Conservation (phyloP, 1,284 basidiomycete species). For the Sanghuangporus baumii region DNA sequence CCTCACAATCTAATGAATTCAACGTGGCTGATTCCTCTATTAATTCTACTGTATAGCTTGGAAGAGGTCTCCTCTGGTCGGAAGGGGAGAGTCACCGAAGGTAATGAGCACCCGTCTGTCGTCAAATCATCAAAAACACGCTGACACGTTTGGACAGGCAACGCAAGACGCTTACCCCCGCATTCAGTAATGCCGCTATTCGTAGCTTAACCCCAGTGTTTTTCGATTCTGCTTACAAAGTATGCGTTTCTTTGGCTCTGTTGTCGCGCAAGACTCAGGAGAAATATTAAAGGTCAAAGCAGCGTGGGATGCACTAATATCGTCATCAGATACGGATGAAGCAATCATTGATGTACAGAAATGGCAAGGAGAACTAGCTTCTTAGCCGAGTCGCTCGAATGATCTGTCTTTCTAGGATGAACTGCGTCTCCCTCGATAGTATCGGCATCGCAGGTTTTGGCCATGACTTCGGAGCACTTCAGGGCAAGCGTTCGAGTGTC, state of each 20-base stretch:
- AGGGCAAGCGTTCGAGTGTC: constrained; percentile 40
- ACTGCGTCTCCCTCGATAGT: constrained; percentile 45
- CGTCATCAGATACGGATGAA: constrained; percentile 27
- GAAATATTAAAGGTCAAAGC: constrained; percentile 27
- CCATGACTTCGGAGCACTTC: constrained; percentile 50
- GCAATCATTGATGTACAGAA: constrained; percentile 48
- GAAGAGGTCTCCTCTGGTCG: constrained; percentile 42
- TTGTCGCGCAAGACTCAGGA: neutral
- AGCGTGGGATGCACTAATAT: constrained; percentile 45
- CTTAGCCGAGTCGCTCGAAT: neutral
- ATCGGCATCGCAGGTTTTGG: constrained; percentile 55
- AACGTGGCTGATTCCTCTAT: neutral
- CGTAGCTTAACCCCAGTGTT: constrained; percentile 32
- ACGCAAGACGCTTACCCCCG: constrained; percentile 36
- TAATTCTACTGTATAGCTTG: constrained; percentile 32
- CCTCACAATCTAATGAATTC: neutral
- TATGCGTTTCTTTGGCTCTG: constrained; percentile 18
- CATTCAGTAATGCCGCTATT: constrained; percentile 37
- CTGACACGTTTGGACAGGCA: constrained; percentile 27
- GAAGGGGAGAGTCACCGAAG: constrained; percentile 46
- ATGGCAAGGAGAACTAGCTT: constrained; percentile 29
- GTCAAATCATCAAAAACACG: neutral
- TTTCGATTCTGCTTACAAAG: constrained; percentile 46
- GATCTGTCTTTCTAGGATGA: constrained; percentile 34
- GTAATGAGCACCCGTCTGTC: constrained; percentile 9